Evolutionary conservation across 2,329 filamentous ascomycete species (phyloP), one percentile per base, ranked within the genome.

Genomic region (Colletotrichum chlorophyti): DNA sequence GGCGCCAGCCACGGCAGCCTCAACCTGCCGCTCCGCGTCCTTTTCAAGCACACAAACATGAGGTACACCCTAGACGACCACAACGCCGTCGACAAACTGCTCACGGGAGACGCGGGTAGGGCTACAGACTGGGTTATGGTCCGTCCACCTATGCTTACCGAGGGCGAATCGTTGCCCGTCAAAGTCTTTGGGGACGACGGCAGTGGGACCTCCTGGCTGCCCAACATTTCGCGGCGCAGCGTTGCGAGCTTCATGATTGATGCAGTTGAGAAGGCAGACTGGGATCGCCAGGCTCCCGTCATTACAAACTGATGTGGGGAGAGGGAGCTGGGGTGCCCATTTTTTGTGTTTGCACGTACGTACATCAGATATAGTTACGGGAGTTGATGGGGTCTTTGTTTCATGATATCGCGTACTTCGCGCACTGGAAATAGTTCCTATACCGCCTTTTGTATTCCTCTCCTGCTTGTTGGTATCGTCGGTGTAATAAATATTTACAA

Each of bases 1-100:
- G 80, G 77, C 0, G 67, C 72, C 26, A 83, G 81, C 5, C 79
- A 72, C 66, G 23, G 55, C 0, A 74, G 76, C 46, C 65, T 83
- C 55, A 68, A 74, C 38, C 74, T 70, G 29, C 67, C 76, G 1
- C 64, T 83, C 62, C 72, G 75, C 14, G 53, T 74, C 29, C 58
- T 83, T n/a, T 77, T 85, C 64, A 71, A 66, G 27, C 68, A 78
- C 37, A 76, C 73, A 31, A 77, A 78, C 58, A 82, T 83, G 76
- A 69, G 63, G 17, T 69, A 75, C 26, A 77, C 76, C 42, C 74
- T 77, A 24, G 68, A 75, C 1, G 83, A 84, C 53, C 82, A 84
- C 58, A 72, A 77, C 45, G 67, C 69, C 27, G 74, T 82, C 31
- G 80, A 82, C 32, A 53, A 63, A 11, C 69, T 79, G 62, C 68